Percentiles rank a stretch among this genome's conserved stretches.
These are phyloP conservation scores for Lentinula boryana DNA, from an alignment of 768 basidiomycete species.

Conservation along the genomic window DNA sequence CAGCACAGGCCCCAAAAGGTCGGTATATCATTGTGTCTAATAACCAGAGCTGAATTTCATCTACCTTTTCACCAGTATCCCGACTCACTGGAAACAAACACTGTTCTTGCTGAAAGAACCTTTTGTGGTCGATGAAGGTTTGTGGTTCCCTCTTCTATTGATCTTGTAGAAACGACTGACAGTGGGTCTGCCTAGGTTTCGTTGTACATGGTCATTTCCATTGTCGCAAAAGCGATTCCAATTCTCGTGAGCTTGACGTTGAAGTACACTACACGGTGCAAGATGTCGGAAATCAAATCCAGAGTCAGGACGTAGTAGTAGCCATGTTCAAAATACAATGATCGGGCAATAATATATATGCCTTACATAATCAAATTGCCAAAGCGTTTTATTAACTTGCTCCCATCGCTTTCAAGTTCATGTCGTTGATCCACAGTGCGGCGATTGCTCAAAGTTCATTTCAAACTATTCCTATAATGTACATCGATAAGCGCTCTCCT, in stretches of 20 bases:
- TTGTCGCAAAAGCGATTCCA: constrained; percentile 72
- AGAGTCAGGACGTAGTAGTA: constrained; percentile 43
- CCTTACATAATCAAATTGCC: background rate
- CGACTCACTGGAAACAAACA: constrained; percentile 98
- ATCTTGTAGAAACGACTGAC: background rate
- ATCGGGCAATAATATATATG: background rate
- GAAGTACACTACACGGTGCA: constrained; percentile 64
- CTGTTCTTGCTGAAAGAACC: constrained; percentile 81
- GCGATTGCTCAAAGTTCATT: constrained; percentile 14
- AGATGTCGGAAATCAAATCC: constrained; percentile 15
- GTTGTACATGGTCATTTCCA: constrained; percentile 75
- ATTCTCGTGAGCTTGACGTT: constrained; percentile 85
- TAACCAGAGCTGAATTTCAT: background rate
- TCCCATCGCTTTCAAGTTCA: background rate
- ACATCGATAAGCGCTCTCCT: background rate
- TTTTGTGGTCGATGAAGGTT: constrained; percentile 70
- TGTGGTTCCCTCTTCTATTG: constrained; percentile 13
- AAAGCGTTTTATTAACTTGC: background rate
- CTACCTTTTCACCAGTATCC: constrained; percentile 31
- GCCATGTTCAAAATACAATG: constrained; percentile 79
- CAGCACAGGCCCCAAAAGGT: constrained; percentile 78
- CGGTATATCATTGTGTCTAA: background rate
- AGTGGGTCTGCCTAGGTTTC: constrained; percentile 43
- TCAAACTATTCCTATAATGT: constrained; percentile 31
- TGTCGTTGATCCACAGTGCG: constrained; percentile 9